A percentile compares a stretch with the other conserved stretches of the same genome.
phyloP scores from a whole-genome alignment of 2,329 filamentous ascomycete species.

The Mariannaea sp. region DNA sequence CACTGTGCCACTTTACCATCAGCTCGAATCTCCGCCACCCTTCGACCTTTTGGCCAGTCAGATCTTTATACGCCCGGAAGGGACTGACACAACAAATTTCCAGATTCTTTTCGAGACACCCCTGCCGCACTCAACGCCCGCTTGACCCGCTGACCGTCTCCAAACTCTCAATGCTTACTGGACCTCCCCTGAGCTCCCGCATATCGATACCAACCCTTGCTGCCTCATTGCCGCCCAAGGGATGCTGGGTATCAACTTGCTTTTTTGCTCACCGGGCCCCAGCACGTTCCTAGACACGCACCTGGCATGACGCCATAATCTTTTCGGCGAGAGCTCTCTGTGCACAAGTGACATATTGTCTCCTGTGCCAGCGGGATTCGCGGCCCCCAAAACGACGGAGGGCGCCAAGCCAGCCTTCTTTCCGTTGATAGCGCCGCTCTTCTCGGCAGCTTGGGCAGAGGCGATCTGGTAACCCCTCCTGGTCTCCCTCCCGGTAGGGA shows the following conservation, averaged over 20 bases:
- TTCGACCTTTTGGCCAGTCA: too few relatives aligned
- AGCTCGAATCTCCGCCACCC: background rate
- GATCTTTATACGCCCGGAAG: too few relatives aligned
- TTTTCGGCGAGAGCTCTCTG: background rate
- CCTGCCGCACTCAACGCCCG: background rate
- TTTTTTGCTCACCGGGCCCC: slow-evolving; percentile 25
- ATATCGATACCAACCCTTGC: slow-evolving; percentile 14
- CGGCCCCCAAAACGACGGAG: too few relatives aligned
- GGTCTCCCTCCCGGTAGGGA: too few relatives aligned
- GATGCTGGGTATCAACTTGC: slow-evolving; percentile 21
- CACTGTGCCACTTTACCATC: background rate
- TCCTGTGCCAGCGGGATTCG: too few relatives aligned
- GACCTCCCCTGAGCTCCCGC: background rate
- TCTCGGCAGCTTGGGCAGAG: too few relatives aligned
- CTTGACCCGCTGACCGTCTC: background rate
- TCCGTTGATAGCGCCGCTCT: too few relatives aligned
- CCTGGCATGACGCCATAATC: slow-evolving; percentile 24
- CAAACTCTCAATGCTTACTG: background rate
- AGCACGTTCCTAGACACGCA: background rate
- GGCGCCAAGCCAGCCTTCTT: too few relatives aligned
- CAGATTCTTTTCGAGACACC: too few relatives aligned
- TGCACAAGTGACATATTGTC: too few relatives aligned
- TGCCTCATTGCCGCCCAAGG: slow-evolving; percentile 5
- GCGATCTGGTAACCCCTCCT: background rate
- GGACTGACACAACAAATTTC: too few relatives aligned